Evolutionary conservation across 2,329 filamentous ascomycete species (phyloP).

Genomic region (Sporothrix humicola): DNA sequence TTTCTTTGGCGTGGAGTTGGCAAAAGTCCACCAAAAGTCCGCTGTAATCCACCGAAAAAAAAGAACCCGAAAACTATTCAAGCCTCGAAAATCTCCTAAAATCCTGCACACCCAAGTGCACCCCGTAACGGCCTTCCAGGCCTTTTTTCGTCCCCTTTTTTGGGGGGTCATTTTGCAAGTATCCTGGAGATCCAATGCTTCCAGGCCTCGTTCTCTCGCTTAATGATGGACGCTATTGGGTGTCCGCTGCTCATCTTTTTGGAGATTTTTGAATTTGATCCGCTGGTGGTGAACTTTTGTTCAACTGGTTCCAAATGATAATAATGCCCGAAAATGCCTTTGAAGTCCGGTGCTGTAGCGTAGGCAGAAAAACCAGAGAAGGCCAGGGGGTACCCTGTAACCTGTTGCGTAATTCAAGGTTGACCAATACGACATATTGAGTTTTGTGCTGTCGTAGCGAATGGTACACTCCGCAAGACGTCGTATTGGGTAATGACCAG

Average conservation of each 20-base stretch:
- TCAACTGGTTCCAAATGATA: not conserved
- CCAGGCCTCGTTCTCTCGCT: not conserved
- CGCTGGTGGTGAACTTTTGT: not conserved
- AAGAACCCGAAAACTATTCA: not conserved
- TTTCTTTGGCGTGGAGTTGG: not conserved
- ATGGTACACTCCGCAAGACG: not conserved
- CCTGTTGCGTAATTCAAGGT: too few relatives aligned
- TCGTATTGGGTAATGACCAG: not conserved
- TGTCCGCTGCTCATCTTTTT: too few relatives aligned
- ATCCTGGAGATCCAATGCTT: not conserved
- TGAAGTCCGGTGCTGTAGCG: too few relatives aligned
- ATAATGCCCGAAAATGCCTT: too few relatives aligned
- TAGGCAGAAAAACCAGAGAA: not conserved
- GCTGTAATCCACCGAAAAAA: not conserved
- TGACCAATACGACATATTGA: too few relatives aligned
- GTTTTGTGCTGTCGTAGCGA: not conserved
- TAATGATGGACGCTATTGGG: slow-evolving; percentile 8
- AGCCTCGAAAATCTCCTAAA: too few relatives aligned
- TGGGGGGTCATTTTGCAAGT: too few relatives aligned
- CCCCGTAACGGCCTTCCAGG: too few relatives aligned
- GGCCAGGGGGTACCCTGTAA: slow-evolving; percentile 6
- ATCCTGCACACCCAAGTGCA: too few relatives aligned
- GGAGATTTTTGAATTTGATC: too few relatives aligned
- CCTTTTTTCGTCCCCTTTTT: too few relatives aligned
- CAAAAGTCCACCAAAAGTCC: not conserved